A percentile compares a stretch with the other conserved stretches of the same genome.
These are phyloP conservation scores for Erigeron philadelphicus DNA, from an alignment of 140 eudicot species.

Conservation along the genomic window DNA sequence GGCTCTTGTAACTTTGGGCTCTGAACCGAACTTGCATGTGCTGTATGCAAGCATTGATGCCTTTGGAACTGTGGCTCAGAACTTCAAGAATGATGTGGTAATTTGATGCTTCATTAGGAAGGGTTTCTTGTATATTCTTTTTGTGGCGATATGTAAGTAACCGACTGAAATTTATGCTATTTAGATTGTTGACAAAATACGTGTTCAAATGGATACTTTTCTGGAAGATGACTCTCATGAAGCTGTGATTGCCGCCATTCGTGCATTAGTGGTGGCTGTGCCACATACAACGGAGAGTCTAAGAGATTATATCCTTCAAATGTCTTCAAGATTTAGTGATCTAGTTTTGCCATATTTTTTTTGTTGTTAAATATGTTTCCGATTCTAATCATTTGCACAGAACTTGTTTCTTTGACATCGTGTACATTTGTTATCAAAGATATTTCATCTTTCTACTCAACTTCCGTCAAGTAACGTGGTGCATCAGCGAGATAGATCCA, in stretches of 20 bases:
- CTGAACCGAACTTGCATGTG: conserved; percentile 82
- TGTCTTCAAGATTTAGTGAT: background rate
- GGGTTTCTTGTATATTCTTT: background rate
- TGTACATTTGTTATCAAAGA: conserved; percentile 81
- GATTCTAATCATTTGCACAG: background rate
- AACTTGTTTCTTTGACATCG: conserved; percentile 47
- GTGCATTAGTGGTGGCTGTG: conserved; percentile 87
- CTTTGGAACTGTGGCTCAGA: conserved; percentile 96
- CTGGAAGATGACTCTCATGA: conserved; percentile 99
- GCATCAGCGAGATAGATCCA: conserved; percentile 85
- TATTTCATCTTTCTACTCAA: conserved; percentile 63
- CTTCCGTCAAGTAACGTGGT: conserved; percentile 61
- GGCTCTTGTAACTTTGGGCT: conserved; percentile 93
- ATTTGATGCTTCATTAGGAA: conserved; percentile 13
- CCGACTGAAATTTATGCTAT: conserved; percentile 15
- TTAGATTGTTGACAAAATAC: conserved; percentile 93
- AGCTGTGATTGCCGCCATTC: conserved; percentile 79
- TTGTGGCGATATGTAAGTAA: background rate
- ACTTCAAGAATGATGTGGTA: conserved; percentile 77
- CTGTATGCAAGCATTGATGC: conserved; percentile 93
- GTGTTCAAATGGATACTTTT: conserved; percentile 96
- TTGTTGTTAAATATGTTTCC: background rate
- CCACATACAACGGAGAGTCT: conserved; percentile 91
- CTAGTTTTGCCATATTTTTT: background rate
- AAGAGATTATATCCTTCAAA: conserved; percentile 75